Percentiles rank a stretch among this genome's conserved stretches.
These are phyloP conservation scores for Phytopythium delawarense DNA, from an alignment of 352 stramenopile species.

Conservation along the genomic window DNA sequence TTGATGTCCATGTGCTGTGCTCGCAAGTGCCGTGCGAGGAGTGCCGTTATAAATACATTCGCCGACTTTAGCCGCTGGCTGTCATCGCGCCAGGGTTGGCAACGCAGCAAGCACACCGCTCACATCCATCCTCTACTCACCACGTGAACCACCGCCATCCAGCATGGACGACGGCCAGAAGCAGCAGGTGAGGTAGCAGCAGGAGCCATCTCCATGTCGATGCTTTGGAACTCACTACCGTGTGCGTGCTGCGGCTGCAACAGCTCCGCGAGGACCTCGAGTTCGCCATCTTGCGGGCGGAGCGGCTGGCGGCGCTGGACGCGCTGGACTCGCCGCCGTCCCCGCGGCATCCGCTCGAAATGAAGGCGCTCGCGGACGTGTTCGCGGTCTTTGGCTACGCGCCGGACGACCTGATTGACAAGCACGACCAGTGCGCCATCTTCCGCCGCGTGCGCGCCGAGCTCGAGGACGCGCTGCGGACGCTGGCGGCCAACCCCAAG, in stretches of 20 bases:
- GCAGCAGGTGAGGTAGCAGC: constrained; percentile 30
- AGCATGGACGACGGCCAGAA: constrained; percentile 59
- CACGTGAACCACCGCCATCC: not conserved
- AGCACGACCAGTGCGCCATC: constrained; percentile 67
- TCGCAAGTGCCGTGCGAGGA: not conserved
- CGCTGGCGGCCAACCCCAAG: constrained; percentile 50
- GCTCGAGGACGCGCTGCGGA: constrained; percentile 49
- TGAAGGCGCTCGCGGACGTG: constrained; percentile 63
- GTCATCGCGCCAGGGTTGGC: not conserved
- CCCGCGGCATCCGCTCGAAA: constrained; percentile 50
- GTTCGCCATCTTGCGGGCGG: constrained; percentile 67
- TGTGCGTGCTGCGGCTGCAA: not conserved
- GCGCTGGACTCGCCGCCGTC: constrained; percentile 27
- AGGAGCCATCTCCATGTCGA: not conserved
- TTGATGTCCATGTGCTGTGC: constrained; percentile 1
- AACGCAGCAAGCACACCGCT: not conserved
- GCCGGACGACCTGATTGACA: constrained; percentile 58
- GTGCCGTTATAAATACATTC: not conserved
- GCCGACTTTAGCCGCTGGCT: not conserved
- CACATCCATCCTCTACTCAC: not conserved
- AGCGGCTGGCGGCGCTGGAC: constrained; percentile 48
- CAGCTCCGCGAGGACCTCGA: constrained; percentile 62
- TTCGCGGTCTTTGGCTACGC: constrained; percentile 68
- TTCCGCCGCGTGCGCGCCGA: constrained; percentile 59
- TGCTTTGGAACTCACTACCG: not conserved